phyloP scores from a whole-genome alignment of 371 early-diverging fungal species.

The Aphelidium insulamus region DNA sequence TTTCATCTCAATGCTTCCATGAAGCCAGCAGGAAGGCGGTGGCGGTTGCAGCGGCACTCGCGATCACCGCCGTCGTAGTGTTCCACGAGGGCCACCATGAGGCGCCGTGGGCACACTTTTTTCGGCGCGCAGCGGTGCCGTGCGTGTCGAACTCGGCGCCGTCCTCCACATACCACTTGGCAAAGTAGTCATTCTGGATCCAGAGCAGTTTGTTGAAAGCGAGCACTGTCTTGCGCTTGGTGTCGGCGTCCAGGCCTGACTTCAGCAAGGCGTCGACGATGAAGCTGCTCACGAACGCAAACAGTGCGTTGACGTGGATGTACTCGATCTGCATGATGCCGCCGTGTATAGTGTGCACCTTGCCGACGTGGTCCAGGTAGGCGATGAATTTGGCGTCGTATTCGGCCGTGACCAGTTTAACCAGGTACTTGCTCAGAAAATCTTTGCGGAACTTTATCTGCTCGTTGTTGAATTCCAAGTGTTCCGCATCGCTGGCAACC shows the following conservation, averaged over 20 bases:
- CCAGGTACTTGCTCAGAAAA: slow-evolving; percentile 42
- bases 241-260: slow-evolving; percentile 25
- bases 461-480: slow-evolving; percentile 29
- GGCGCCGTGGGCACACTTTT: too few species aligned
- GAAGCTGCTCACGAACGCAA: slow-evolving; percentile 42
- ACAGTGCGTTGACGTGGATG: slow-evolving; percentile 51
- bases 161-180: slow-evolving; percentile 44
- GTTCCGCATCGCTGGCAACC: slow-evolving; percentile 15
- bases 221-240: slow-evolving; percentile 25
- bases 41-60: too few species aligned
- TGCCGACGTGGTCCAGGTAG: slow-evolving; percentile 54
- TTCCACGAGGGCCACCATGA: too few species aligned
- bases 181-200: slow-evolving; percentile 71
- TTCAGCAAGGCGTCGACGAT: slow-evolving; percentile 27
- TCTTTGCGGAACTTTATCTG: slow-evolving; percentile 64
- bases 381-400: slow-evolving; percentile 47
- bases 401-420: slow-evolving; percentile 39
- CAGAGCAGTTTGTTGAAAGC: slow-evolving; percentile 68
- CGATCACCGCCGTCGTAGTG: too few species aligned
- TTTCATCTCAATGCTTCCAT: too few species aligned
- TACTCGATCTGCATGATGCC: slow-evolving; percentile 63
- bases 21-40: too few species aligned
- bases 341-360: slow-evolving; percentile 44
- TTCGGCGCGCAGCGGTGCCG: too few species aligned
- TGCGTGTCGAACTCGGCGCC: slow-evolving; percentile 16